Base-by-base conservation (phyloP, 805 yeast species). In the Dipodascus geniculatus region DNA sequence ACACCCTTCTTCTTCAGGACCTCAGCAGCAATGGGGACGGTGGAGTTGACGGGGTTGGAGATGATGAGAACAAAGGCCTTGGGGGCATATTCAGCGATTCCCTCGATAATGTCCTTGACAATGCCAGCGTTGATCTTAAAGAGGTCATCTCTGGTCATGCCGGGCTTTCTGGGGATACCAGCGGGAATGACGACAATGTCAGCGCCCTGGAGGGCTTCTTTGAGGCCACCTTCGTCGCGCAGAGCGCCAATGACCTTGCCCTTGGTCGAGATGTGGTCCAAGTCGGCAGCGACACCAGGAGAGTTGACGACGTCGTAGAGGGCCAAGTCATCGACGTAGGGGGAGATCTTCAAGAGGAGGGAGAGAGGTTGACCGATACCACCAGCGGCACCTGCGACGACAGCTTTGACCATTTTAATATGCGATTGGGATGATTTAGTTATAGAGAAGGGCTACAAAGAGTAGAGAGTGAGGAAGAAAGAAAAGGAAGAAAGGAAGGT, bases 361-460 rank as follows among this genome's bases (percentile, higher is more conserved):
- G 96, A 87, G 57, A 88, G 76, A 48, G 96, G 95, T 75, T 89
- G 96, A 54, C 96, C 96, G 66, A 88, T 88, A 57, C 96, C 96
- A 63, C 96, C 96, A 53, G 91, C 89, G 54, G 96, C 96, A 60
- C 96, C 96, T 53, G 83, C 76, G 56, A 88, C 89, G 54, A 68
- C 71, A 49, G 71, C 73, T 63, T 69, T 69, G 38, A 68, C 69
- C 71, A 68, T 68, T 23, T 47, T 60, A 11, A 38, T 31, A 22
- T 48, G 17, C 48, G 31, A 51, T 14, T 19, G 23, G 3, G 49
- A 14, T 4, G 4, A 22, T 14, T 8, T 47, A 23, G 6, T 16
- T 47, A 23, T 22, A n/a, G 9, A 47, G 16, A 23, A 47, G 4
- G 19, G 49, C 8, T 17, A 22, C 23, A 22, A n/a, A 22, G 42